A percentile compares a stretch with the other conserved stretches of the same genome.
Conservation (phyloP, 2,329 filamentous ascomycete species). For the Endothia cerciana region DNA sequence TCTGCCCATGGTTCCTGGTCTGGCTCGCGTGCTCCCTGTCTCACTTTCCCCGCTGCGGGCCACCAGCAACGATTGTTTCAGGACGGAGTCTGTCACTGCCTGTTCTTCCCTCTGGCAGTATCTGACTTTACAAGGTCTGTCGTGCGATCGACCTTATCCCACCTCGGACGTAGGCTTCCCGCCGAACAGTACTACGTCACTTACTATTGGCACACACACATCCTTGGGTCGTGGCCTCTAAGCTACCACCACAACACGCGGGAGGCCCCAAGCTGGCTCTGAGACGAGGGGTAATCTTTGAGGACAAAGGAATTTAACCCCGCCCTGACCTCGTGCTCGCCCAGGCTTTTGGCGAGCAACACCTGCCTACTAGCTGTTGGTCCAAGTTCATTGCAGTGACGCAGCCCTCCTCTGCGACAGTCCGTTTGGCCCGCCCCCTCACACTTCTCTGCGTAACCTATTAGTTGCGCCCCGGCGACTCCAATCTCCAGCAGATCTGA, state of each 20-base stretch:
- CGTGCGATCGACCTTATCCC: conserved; percentile 9
- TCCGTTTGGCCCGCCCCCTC: conserved; percentile 12
- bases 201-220: conserved; percentile 14
- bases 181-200: conserved; percentile 17
- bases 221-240: conserved; percentile 4
- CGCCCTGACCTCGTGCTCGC: conserved; percentile 15
- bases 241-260: conserved; percentile 7
- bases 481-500: conserved; percentile 17
- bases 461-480: conserved; percentile 16
- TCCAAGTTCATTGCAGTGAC: conserved; percentile 13
- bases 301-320: conserved; percentile 18
- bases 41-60: conserved; percentile 20
- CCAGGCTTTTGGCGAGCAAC: conserved; percentile 5
- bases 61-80: conserved; percentile 1
- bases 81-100: conserved; percentile 7
- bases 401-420: conserved; percentile 3
- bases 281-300: conserved; percentile 17
- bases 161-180: conserved; percentile 14
- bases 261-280: background rate
- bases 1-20: conserved; percentile 7
- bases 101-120: background rate
- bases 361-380: conserved; percentile 15
- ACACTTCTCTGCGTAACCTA: conserved; percentile 19
- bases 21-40: conserved; percentile 8
- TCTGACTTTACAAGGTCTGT: background rate